Evolutionary conservation across 371 early-diverging fungal species (phyloP).

Genomic region (Rhizopus microsporus): DNA sequence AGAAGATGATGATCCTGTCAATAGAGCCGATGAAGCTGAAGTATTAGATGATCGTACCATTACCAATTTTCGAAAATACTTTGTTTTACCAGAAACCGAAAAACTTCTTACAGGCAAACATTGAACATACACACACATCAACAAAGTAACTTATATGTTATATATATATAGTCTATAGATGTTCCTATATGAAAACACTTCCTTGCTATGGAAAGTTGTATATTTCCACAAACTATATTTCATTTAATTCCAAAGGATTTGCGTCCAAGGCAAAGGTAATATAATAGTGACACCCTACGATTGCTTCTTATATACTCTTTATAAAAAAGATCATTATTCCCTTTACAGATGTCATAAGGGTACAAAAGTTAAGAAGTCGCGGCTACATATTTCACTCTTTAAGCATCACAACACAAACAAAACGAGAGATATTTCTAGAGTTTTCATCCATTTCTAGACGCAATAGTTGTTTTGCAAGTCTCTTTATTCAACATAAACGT

Average conservation of each 20-base stretch:
- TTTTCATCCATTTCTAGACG: slow-evolving; percentile 43
- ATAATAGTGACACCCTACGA: slow-evolving; percentile 1
- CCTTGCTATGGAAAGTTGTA: slow-evolving; percentile 70
- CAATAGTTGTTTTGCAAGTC: slow-evolving; percentile 45
- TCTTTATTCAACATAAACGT: slow-evolving; percentile 35
- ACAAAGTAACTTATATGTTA: background rate
- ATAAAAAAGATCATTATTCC: slow-evolving; percentile 47
- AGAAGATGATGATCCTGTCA: background rate
- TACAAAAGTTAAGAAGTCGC: slow-evolving; percentile 42
- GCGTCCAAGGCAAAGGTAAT: slow-evolving; percentile 59
- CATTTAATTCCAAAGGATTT: slow-evolving; percentile 66
- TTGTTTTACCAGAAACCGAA: slow-evolving; percentile 65
- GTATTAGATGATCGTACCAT: slow-evolving; percentile 38
- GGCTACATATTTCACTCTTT: slow-evolving; percentile 35
- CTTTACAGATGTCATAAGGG: slow-evolving; percentile 39
- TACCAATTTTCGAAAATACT: slow-evolving; percentile 56
- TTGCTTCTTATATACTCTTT: background rate
- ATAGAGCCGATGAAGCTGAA: slow-evolving; percentile 27
- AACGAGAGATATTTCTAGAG: slow-evolving; percentile 41
- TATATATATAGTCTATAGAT: slow-evolving; percentile 40
- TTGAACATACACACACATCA: too few relatives aligned
- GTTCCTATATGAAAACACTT: slow-evolving; percentile 46
- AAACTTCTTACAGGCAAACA: slow-evolving; percentile 50
- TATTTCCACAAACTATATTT: slow-evolving; percentile 65
- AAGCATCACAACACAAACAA: slow-evolving; percentile 22